A percentile compares a stretch with the other conserved stretches of the same genome.
Evolutionary conservation across 139 green algal genomes (phyloP).

Genomic region (Asterochloris sp.): DNA sequence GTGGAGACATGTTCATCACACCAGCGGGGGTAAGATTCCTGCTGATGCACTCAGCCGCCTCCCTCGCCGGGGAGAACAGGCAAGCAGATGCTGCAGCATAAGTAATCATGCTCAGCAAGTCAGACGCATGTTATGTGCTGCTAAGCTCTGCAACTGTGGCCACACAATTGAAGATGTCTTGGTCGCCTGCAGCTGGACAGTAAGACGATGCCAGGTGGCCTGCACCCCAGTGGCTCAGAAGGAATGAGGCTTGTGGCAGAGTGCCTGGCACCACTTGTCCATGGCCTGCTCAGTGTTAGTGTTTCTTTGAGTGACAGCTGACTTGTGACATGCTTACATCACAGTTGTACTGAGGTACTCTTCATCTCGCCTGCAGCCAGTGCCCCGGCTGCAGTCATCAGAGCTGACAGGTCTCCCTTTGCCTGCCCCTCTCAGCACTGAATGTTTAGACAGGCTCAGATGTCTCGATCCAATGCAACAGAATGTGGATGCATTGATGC

Average conservation of each 20-base stretch:
- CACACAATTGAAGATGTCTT: too few relatives aligned
- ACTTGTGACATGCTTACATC: too few relatives aligned
- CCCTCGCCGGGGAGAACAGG: not conserved
- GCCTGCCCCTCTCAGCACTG: too few relatives aligned
- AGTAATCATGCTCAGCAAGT: not conserved
- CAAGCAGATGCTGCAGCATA: not conserved
- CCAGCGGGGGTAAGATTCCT: not conserved
- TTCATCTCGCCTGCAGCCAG: too few relatives aligned
- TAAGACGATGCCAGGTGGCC: slow-evolving; percentile 27
- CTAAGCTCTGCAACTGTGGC: not conserved
- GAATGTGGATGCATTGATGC: too few relatives aligned
- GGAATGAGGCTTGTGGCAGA: slow-evolving; percentile 30
- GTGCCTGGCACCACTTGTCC: slow-evolving; percentile 27
- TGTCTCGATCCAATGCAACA: too few relatives aligned
- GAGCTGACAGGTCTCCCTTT: too few relatives aligned
- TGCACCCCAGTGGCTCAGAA: slow-evolving; percentile 27
- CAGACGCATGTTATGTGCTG: not conserved
- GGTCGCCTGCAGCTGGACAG: slow-evolving; percentile 3
- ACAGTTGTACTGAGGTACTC: too few relatives aligned
- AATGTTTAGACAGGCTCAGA: too few relatives aligned
- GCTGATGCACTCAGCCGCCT: not conserved
- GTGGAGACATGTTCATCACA: not conserved
- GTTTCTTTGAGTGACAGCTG: too few relatives aligned
- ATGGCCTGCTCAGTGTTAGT: too few relatives aligned
- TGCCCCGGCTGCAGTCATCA: too few relatives aligned